These are phyloP conservation scores for Licmophora abbreviata DNA, from an alignment of 108 stramenopile genomes.

Conservation along the genomic window DNA sequence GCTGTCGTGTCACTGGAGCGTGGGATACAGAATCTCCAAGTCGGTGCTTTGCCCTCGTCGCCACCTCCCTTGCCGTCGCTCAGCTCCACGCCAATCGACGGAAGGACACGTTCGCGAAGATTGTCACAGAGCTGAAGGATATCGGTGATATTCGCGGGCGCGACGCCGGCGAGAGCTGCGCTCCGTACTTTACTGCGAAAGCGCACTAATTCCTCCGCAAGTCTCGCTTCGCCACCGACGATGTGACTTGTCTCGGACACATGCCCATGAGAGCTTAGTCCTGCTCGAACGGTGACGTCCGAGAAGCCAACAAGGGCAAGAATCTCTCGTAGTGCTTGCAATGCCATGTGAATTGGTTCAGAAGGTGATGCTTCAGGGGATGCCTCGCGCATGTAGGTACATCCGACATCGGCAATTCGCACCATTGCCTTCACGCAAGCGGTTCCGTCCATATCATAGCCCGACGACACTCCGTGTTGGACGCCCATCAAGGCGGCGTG, in stretches of 20 bases:
- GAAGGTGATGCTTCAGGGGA: not conserved
- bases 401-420: conserved; percentile 34
- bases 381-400: conserved; percentile 15
- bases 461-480: not conserved
- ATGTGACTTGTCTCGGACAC: conserved; percentile 2
- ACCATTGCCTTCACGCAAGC: conserved; percentile 43
- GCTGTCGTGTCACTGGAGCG: not conserved
- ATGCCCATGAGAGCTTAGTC: conserved; percentile 6
- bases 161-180: conserved; percentile 30
- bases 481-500: conserved; percentile 16
- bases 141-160: conserved; percentile 4
- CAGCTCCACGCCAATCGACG: conserved; percentile 54
- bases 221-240: conserved; percentile 10
- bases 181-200: conserved; percentile 56
- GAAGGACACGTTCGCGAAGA: conserved; percentile 47
- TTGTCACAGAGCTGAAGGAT: conserved; percentile 61
- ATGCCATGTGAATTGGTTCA: conserved; percentile 33
- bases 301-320: conserved; percentile 68
- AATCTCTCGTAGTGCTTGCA: conserved; percentile 33
- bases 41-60: not conserved
- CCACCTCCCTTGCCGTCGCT: conserved; percentile 25
- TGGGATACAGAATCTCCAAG: conserved; percentile 22
- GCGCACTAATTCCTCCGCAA: conserved; percentile 40
- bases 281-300: conserved; percentile 38
- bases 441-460: conserved; percentile 59